phyloP scores from a whole-genome alignment of 2,329 filamentous ascomycete genomes.

The Fusarium sarcochroum region DNA sequence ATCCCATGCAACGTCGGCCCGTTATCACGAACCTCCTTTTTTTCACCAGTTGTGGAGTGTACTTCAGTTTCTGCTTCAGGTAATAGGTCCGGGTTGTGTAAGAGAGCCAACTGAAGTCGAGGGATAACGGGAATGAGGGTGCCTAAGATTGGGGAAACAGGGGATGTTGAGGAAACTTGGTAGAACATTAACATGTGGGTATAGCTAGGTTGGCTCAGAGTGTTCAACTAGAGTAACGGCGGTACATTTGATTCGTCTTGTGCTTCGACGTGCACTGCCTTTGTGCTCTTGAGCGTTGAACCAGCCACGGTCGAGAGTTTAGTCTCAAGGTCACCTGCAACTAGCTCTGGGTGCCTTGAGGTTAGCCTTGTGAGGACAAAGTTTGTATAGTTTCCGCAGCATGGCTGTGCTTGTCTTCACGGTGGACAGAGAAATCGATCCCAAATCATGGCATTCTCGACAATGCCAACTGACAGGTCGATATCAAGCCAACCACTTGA shows the following conservation, averaged over 20 bases:
- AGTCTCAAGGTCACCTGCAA: constrained; percentile 4
- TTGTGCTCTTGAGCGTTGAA: too few relatives aligned
- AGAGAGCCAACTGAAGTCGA: constrained; percentile 14
- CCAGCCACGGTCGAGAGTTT: too few relatives aligned
- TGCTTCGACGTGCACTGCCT: neutral
- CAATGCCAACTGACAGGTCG: constrained; percentile 12
- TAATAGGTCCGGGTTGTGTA: constrained; percentile 17
- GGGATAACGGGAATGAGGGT: constrained; percentile 10
- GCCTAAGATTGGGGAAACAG: constrained; percentile 13
- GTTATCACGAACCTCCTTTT: constrained; percentile 8
- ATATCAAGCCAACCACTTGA: constrained; percentile 5
- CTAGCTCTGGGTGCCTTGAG: constrained; percentile 9
- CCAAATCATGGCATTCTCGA: constrained; percentile 22
- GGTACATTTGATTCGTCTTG: constrained; percentile 21
- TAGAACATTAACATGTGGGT: constrained; percentile 4
- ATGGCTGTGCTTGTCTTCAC: constrained; percentile 24
- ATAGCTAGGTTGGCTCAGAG: constrained; percentile 4
- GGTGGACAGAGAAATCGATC: constrained; percentile 18
- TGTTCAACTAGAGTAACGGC: neutral
- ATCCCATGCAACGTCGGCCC: constrained; percentile 16
- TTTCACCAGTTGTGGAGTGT: constrained; percentile 23
- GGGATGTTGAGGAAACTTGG: constrained; percentile 1
- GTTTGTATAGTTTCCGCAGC: constrained; percentile 15
- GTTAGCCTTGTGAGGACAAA: constrained; percentile 6
- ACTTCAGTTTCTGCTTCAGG: constrained; percentile 27